Evolutionary conservation across 352 stramenopile genomes (phyloP).

Genomic region (Phytopythium oedochilum): DNA sequence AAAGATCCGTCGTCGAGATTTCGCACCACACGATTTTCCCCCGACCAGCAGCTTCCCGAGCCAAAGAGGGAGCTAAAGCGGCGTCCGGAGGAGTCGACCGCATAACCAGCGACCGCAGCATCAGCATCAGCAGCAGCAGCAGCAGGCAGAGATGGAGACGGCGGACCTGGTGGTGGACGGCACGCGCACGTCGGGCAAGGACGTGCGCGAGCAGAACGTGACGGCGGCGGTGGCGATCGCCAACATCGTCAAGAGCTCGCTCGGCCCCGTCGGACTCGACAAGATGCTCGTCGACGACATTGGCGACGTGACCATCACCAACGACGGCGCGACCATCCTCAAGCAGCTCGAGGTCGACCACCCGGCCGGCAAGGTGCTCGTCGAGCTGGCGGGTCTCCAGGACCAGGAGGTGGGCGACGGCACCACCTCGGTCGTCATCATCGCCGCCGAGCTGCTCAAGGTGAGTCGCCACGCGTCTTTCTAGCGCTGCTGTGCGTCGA

Average conservation of each 20-base stretch:
- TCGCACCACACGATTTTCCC: slow-evolving; percentile 49
- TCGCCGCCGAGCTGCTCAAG: slow-evolving; percentile 97
- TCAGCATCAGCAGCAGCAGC: neutral
- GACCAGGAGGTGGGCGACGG: slow-evolving; percentile 99
- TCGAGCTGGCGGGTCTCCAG: slow-evolving; percentile 97
- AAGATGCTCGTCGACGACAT: slow-evolving; percentile 99
- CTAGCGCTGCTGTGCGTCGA: neutral
- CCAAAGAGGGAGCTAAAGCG: slow-evolving; percentile 2
- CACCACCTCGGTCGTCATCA: slow-evolving; percentile 99
- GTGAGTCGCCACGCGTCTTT: slow-evolving; percentile 19
- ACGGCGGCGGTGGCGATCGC: slow-evolving; percentile 97
- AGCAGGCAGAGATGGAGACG: slow-evolving; percentile 38
- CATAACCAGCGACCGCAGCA: neutral
- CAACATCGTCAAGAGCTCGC: slow-evolving; percentile 99
- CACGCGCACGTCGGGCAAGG: slow-evolving; percentile 89
- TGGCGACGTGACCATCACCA: slow-evolving; percentile 99
- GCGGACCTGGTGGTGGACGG: slow-evolving; percentile 88
- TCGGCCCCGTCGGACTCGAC: slow-evolving; percentile 98
- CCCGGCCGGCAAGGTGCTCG: slow-evolving; percentile 97
- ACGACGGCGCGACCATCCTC: slow-evolving; percentile 99
- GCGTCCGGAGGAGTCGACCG: neutral
- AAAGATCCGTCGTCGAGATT: slow-evolving; percentile 25
- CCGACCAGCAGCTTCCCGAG: slow-evolving; percentile 3
- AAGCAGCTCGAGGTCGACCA: slow-evolving; percentile 99
- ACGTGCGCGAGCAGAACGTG: slow-evolving; percentile 95